Percentiles rank a stretch among this genome's conserved stretches.
These are phyloP conservation scores for Arthrobotrys megalospora DNA, from an alignment of 2,329 filamentous ascomycete genomes.

Conservation along the genomic window DNA sequence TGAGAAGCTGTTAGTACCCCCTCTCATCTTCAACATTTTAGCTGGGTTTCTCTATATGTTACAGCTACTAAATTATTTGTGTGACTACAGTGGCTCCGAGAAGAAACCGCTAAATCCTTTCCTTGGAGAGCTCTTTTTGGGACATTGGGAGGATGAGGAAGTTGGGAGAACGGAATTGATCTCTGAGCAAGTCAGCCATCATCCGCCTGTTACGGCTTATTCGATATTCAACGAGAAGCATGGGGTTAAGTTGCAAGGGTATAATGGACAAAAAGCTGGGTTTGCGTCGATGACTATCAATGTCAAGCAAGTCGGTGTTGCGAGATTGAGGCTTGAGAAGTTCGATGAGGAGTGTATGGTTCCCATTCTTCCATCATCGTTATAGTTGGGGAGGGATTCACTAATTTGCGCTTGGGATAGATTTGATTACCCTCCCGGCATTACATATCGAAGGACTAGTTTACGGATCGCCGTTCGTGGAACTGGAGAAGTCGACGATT, in stretches of 20 bases:
- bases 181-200: conserved; percentile 95
- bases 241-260: conserved; percentile 85
- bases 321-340: conserved; percentile 72
- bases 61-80: neutral
- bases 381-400: neutral
- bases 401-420: conserved; percentile 41
- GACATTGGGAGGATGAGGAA: conserved; percentile 83
- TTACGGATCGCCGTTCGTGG: conserved; percentile 87
- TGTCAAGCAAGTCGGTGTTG: conserved; percentile 94
- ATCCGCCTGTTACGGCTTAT: conserved; percentile 95
- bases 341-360: conserved; percentile 69
- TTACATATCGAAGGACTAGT: conserved; percentile 96
- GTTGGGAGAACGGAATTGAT: conserved; percentile 86
- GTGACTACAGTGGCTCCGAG: conserved; percentile 70
- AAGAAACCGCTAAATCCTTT: conserved; percentile 99
- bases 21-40: neutral
- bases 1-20: conserved; percentile 63
- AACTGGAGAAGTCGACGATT: conserved; percentile 86
- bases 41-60: neutral
- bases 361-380: neutral
- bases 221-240: conserved; percentile 88
- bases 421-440: conserved; percentile 90
- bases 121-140: conserved; percentile 92
- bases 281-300: conserved; percentile 90
- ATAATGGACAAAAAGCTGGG: conserved; percentile 96